Evolutionary conservation across 257 asterid genomes (phyloP).

Genomic region (Osmanthus fragrans): DNA sequence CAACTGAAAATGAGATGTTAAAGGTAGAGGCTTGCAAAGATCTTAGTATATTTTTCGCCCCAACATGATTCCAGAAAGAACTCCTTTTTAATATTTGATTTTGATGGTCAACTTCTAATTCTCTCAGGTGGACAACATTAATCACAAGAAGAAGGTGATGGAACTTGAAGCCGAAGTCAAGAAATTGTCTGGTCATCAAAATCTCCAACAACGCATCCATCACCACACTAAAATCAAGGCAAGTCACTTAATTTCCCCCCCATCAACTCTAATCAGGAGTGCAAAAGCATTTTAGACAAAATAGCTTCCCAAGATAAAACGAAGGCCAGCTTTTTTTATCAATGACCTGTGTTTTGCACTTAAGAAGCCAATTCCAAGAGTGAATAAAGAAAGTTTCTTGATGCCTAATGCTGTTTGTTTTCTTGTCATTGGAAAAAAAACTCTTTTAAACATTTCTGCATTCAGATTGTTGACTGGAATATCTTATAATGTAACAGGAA

Average conservation of each 20-base stretch:
- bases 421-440: neutral
- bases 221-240: constrained; percentile 98
- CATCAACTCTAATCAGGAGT: neutral
- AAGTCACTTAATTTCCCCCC: constrained; percentile 13
- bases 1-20: constrained; percentile 74
- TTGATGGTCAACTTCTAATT: constrained; percentile 13
- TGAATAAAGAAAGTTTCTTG: neutral
- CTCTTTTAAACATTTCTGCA: neutral
- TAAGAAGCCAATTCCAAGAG: neutral
- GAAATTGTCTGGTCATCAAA: constrained; percentile 90
- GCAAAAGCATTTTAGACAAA: neutral
- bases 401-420: neutral
- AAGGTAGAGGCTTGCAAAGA: constrained; percentile 48
- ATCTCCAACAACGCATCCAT: constrained; percentile 94
- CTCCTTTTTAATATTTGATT: constrained; percentile 13
- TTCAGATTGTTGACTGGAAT: constrained; percentile 7
- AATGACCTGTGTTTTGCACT: neutral
- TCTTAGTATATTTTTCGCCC: neutral
- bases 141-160: constrained; percentile 60
- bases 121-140: constrained; percentile 63
- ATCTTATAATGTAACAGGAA: constrained; percentile 55
- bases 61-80: constrained; percentile 6
- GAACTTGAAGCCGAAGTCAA: constrained; percentile 80
- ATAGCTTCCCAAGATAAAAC: neutral
- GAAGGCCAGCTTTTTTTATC: neutral